Base-by-base conservation (phyloP, 208 protist species). In the Histomonas meleagridis region DNA sequence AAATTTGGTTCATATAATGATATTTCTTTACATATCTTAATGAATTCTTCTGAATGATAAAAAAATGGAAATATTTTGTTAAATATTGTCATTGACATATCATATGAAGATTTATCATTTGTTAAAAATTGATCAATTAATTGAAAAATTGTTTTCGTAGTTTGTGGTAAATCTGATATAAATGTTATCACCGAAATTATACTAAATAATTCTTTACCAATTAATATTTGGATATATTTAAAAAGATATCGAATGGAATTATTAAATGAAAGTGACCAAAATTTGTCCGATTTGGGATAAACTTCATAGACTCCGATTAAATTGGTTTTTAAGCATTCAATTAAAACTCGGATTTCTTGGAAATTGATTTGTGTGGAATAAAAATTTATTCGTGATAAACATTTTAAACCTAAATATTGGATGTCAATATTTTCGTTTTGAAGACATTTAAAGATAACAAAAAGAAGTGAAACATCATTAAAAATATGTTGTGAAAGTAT, bases 21-120 rank as follows among this genome's bases (percentile, higher is more conserved):
- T n/a, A 86, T 51, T 38, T 86, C 5, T 55, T 55, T 46, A 55
- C 76, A 86, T 51, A 86, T 55, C 18, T 86, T 86, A 49, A 86
- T 86, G 46, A 51, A 86, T 38, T 18, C 26, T 55, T 51, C 10
- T 4, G 23, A 46, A 46, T 86, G 26, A 86, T 86, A 55, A 16
- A 55, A 86, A 55, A 55, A 18, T 32, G 23, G 14, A 35, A 86
- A 35, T 16, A 32, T 55, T 18, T 40, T 3, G 5, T 55, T 32
- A 35, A 86, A n/a, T 0, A 86, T 32, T 43, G 43, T 26, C 7
- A 16, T 40, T 38, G 38, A n/a, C 38, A 55, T 18, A 26, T 46
- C 3, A n/a, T 16, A 43, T 26, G 18, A 38, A 12, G 46, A 7
- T 26, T 86, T 7, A 86, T 86, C 76, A 38, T 40, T 18, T 86